Base-by-base conservation (phyloP, 768 basidiomycete species). In the Naganishia vaughanmartiniae region DNA sequence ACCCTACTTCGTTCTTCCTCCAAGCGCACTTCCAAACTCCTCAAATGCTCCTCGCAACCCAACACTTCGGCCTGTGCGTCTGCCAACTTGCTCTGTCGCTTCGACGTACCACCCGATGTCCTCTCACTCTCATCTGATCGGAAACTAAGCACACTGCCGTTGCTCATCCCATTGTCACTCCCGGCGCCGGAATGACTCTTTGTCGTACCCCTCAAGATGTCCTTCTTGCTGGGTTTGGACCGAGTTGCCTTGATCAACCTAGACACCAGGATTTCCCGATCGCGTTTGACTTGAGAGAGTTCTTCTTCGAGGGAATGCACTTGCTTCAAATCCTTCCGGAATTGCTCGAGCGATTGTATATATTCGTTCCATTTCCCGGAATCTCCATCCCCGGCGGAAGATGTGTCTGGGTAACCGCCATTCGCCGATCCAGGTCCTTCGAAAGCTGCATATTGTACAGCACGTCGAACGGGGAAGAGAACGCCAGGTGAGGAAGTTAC, bases 281-380 rank as follows among this genome's bases (percentile, higher is more conserved):
- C 80, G 55, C 79, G 66, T 70, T 78, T 78, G 14, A 81, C 80
- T 48, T 79, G 69, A n/a, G 67, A 71, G 46, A 81, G 65, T 58
- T 81, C 80, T 57, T 81, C 80, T 74, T 81, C 80, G 15, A 81
- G 76, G 9, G 74, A 65, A 69, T 81, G 80, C 46, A 81, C 78
- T 31, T 78, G 74, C 67, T 81, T 81, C 66, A 81, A 74, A 48
- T 81, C 80, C 67, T 78, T 79, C 9, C 80, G 67, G 74, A 81
- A 81, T n/a, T 74, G 68, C 24, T 81, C 80, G 21, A 81, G 72
- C 45, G 72, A 72, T 11, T 71, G 67, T 54, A 81, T 70, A 57
- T 78, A 81, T 26, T 77, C 71, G 68, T 79, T 76, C 80, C 80
- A 81, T 54, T 67, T 72, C n/a, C 56, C 71, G 34, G 71, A 75